Evolutionary conservation across 179 eudicot species (phyloP).

Genomic region (Heliamphora pulchella): DNA sequence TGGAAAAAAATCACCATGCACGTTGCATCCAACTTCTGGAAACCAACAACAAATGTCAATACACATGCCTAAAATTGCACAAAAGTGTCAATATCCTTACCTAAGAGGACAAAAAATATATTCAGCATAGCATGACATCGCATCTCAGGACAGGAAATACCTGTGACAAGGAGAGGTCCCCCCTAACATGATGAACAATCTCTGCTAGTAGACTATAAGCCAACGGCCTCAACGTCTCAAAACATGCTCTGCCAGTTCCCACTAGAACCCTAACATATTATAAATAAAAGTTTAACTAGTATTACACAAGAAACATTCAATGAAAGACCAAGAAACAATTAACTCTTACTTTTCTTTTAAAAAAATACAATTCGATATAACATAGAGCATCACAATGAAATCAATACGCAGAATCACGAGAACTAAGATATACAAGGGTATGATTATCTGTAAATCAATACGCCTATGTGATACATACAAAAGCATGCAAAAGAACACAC

Average conservation of each 20-base stretch:
- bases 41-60: not conserved
- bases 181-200: constrained; percentile 95
- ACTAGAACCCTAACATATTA: constrained; percentile 68
- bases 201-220: constrained; percentile 95
- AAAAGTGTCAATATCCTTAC: not conserved
- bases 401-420: constrained; percentile 6
- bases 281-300: not conserved
- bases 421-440: not conserved
- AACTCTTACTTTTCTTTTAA: not conserved
- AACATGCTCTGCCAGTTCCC: constrained; percentile 96
- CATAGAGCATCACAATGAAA: not conserved
- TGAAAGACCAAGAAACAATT: not conserved
- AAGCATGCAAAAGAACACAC: not conserved
- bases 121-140: constrained; percentile 4
- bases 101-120: not conserved
- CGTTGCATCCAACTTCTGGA: not conserved
- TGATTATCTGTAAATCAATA: not conserved
- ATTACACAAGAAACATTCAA: not conserved
- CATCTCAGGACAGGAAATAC: constrained; percentile 23
- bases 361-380: not conserved
- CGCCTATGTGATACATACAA: not conserved
- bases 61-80: not conserved
- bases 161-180: constrained; percentile 83
- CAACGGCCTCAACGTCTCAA: constrained; percentile 86
- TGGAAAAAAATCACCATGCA: constrained; percentile 2